Base-by-base conservation (phyloP, 148 eudicot species). In the Fagopyrum tataricum region DNA sequence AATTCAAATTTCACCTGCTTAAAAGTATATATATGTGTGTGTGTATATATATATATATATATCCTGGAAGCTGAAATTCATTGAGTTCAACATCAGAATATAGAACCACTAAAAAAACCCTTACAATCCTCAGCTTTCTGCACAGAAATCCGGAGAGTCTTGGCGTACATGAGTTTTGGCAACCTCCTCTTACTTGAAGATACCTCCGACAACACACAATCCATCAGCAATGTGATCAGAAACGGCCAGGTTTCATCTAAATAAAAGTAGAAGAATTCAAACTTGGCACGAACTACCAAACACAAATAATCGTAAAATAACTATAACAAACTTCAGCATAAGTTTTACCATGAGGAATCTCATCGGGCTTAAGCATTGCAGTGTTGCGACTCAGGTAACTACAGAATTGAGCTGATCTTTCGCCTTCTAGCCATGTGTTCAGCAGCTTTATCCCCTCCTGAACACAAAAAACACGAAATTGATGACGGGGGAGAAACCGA, bases 231-330 rank as follows among this genome's bases (percentile, higher is more conserved):
- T 62, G 82, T 84, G 61, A 90, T 73, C 21, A 95, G 90, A 85
- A 83, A 91, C 40, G 99, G 94, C 99, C 99, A 95, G 8, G 96
- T 91, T 73, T 95, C 96, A 71, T 90, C 99, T 95, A 85, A 82
- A 72, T 10, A 55, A n/a, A 23, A 26, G 53, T 43, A 43, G 15
- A 11, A 51, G 44, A 70, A 26, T 68, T 17, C 51, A 44, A 70
- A 44, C 49, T 42, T 31, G 24, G 26, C 48, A 70, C 72, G 15
- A 59, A 47, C 4, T 5, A 64, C 72, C 15, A 59, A 26, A 5
- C 12, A 64, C 69, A n/a, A 8, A 24, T 48, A 41, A n/a, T 5
- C 24, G 20, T 39, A 56, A 73, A 42, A 10, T 2, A 6, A 55
- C 24, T 4, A 24, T n/a, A 47, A 64, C 4, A 3, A 73, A 20